Base-by-base conservation (phyloP, 2,329 filamentous ascomycete species). In the Blumeriella jaapii region DNA sequence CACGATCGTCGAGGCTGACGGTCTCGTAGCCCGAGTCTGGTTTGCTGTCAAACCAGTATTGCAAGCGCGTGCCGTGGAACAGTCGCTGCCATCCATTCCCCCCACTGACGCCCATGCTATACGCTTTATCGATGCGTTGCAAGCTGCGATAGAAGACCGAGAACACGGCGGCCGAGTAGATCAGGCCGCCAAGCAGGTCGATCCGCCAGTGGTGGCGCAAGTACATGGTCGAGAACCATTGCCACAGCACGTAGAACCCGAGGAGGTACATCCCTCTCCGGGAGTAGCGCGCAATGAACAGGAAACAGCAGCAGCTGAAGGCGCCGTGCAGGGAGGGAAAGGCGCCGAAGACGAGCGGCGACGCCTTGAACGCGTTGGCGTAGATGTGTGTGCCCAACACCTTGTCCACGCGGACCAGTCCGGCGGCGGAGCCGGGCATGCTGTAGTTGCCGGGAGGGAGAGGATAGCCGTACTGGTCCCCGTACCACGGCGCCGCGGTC, bases 141-240 rank as follows among this genome's bases (percentile, higher is more conserved):
- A 53, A 40, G 36, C 49, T 48, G 15, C 42, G 32, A 27, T 51
- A 51, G 29, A 53, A 53, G 5, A 51, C 38, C n/a, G 47, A 93
- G 66, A 83, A 95, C 38, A 79, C 77, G 30, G 79, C 64, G 6
- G 78, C 77, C 17, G 84, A 80, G 41, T 84, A 69, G 34, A 93
- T 65, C 54, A 82, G 83, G 43, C 87, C 87, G 18, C 76, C 84
- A 10, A 94, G 81, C 27, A 95, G 68, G 57, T 95, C 87, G 26
- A 95, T 79, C 18, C 86, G 86, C 57, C 94, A 95, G 63, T 95
- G 87, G 61, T 95, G 87, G 53, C 83, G 89, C 35, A 95, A 72
- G 57, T 95, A 94, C 84, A 95, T 93, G 49, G 87, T 95, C 3
- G 87, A 81, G 82, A 87, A 95, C 82, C 85, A 94, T 49, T 95